Percentiles rank a stretch among this genome's conserved stretches.
Evolutionary conservation across 139 green algal genomes (phyloP).

Genomic region (Pleodorina starrii): DNA sequence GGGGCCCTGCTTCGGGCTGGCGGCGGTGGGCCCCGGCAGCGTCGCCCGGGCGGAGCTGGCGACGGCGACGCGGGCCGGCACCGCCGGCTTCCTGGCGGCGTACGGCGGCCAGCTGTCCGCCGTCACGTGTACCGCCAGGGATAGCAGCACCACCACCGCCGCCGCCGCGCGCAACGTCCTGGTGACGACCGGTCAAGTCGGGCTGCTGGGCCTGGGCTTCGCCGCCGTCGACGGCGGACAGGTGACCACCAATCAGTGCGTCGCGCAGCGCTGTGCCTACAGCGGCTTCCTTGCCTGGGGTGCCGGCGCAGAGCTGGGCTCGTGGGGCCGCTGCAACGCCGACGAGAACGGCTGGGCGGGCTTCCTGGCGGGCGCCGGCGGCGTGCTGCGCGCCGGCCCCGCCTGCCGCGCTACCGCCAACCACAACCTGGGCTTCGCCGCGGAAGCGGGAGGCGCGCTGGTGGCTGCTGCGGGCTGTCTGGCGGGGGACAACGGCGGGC

Average conservation of each 20-base stretch:
- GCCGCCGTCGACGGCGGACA: background rate
- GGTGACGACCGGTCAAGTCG: background rate
- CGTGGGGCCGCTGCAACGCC: background rate
- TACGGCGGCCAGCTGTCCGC: background rate
- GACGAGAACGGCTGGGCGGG: background rate
- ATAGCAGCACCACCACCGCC: background rate
- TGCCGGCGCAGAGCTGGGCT: background rate
- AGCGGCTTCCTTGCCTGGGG: conserved; percentile 1
- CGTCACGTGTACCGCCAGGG: background rate
- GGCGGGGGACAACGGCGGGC: background rate
- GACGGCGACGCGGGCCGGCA: background rate
- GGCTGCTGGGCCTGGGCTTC: background rate
- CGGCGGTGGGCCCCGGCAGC: background rate
- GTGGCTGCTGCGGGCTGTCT: background rate
- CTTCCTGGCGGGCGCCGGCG: background rate
- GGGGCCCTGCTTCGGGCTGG: conserved; percentile 2
- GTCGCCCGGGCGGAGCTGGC: background rate
- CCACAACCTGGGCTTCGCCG: background rate
- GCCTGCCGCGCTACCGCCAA: background rate
- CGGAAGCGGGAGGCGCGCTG: background rate
- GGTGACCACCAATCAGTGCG: background rate
- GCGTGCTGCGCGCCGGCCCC: background rate
- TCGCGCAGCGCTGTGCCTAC: background rate
- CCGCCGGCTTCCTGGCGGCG: background rate
- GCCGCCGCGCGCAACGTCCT: background rate